Evolutionary conservation across 1,139 yeast species (phyloP).

Genomic region (Hyphopichia buzzinii): DNA sequence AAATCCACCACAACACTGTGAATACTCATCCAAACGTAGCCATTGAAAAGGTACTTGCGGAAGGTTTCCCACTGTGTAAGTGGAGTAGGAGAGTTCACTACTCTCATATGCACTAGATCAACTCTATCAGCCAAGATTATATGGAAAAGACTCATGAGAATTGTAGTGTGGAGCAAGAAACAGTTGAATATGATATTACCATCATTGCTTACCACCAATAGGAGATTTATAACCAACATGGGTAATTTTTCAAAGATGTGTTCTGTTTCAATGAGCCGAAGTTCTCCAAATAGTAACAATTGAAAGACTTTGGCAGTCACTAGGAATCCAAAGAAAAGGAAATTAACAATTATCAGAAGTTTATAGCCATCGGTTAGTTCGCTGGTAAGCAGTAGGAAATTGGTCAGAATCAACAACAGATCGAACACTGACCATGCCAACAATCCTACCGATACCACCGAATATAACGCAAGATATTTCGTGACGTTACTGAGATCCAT

Average conservation of each 20-base stretch:
- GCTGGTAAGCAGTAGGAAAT: conserved; percentile 26
- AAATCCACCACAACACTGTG: conserved; percentile 50
- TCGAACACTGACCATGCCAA: conserved; percentile 27
- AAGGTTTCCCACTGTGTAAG: conserved; percentile 29
- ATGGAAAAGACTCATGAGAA: conserved; percentile 69
- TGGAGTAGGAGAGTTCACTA: conserved; percentile 23
- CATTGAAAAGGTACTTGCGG: conserved; percentile 14
- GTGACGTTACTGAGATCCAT: conserved; percentile 9
- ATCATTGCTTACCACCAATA: conserved; percentile 61
- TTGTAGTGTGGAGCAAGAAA: conserved; percentile 41
- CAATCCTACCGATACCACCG: conserved; percentile 21
- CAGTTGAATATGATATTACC: conserved; percentile 50
- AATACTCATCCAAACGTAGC: conserved; percentile 31
- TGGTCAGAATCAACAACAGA: conserved; percentile 25
- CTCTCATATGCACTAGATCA: conserved; percentile 48
- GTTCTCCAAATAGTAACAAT: conserved; percentile 64
- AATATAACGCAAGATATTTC: conserved; percentile 25
- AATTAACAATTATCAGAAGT: conserved; percentile 31
- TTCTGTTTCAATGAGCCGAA: conserved; percentile 74
- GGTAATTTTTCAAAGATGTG: conserved; percentile 72
- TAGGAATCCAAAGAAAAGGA: conserved; percentile 33
- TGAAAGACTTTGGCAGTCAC: conserved; percentile 46
- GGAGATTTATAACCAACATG: conserved; percentile 51
- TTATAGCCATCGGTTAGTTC: conserved; percentile 37
- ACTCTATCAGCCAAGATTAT: conserved; percentile 68